phyloP scores from a whole-genome alignment of 2,329 filamentous ascomycete species.

The Fusarium ramigenum region DNA sequence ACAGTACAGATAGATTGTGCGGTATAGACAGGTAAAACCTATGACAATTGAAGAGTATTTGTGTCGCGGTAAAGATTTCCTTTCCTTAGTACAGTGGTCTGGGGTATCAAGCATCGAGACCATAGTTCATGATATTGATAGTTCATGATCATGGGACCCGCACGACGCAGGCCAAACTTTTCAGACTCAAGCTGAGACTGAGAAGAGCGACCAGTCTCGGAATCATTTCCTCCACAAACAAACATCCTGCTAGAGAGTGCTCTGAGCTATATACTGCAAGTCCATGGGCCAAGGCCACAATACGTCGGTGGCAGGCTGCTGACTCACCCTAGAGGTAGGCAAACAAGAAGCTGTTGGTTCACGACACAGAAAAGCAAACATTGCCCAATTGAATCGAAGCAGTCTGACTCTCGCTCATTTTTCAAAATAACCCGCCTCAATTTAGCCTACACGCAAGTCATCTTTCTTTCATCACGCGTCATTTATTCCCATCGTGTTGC shows the following conservation, averaged over 20 bases:
- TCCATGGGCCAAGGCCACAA: neutral
- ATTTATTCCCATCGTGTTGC: neutral
- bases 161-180: neutral
- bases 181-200: neutral
- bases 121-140: neutral
- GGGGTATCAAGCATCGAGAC: neutral
- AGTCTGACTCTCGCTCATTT: neutral
- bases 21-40: neutral
- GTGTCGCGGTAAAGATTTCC: neutral
- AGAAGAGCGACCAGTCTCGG: neutral
- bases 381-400: neutral
- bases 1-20: neutral
- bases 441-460: neutral
- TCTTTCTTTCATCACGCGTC: neutral
- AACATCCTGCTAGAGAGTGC: accelerated
- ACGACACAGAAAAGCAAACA: neutral
- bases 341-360: neutral
- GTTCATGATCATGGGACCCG: neutral
- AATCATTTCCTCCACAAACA: neutral
- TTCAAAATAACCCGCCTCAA: neutral
- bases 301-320: neutral
- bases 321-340: neutral
- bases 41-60: neutral
- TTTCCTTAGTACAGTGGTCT: neutral
- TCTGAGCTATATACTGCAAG: neutral